A percentile compares a stretch with the other conserved stretches of the same genome.
These are phyloP conservation scores for Pisolithus albus DNA, from an alignment of 768 basidiomycete genomes.

Conservation along the genomic window DNA sequence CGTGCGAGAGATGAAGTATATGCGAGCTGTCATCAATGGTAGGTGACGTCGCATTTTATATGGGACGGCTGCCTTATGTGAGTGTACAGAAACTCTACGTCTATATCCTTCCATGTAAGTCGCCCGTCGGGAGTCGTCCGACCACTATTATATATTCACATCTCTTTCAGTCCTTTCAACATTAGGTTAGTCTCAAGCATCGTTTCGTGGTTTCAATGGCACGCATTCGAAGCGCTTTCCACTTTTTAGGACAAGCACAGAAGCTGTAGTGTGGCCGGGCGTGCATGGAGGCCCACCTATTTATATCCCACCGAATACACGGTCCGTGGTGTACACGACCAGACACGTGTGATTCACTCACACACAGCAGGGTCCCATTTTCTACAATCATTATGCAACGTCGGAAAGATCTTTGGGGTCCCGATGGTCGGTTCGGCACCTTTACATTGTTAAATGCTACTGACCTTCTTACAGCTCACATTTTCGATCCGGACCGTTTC, in stretches of 20 bases:
- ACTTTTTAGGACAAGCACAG: slow-evolving; percentile 16
- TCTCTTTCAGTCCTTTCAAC: slow-evolving; percentile 20
- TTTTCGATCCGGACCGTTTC: slow-evolving; percentile 65
- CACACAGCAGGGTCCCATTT: slow-evolving; percentile 7
- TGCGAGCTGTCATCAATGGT: slow-evolving; percentile 20
- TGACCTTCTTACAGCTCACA: slow-evolving; percentile 32
- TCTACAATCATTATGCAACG: slow-evolving; percentile 29
- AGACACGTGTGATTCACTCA: neutral
- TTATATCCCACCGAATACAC: slow-evolving; percentile 28
- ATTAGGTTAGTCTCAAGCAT: slow-evolving; percentile 6
- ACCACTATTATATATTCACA: neutral
- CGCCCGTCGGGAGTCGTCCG: neutral
- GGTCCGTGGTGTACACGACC: slow-evolving; percentile 9
- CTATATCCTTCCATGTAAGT: slow-evolving; percentile 27
- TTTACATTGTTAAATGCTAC: slow-evolving; percentile 6
- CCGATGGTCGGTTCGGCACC: slow-evolving; percentile 21
- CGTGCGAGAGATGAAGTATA: too few species aligned
- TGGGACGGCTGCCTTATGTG: neutral
- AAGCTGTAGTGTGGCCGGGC: slow-evolving; percentile 18
- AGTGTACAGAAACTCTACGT: slow-evolving; percentile 22
- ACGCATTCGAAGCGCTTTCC: neutral
- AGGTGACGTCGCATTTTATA: neutral
- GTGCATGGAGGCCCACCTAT: slow-evolving; percentile 20
- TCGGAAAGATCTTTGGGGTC: slow-evolving; percentile 33
- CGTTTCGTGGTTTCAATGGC: neutral